Conservation (phyloP, 2,329 filamentous ascomycete species). For the Colletotrichum tabaci region DNA sequence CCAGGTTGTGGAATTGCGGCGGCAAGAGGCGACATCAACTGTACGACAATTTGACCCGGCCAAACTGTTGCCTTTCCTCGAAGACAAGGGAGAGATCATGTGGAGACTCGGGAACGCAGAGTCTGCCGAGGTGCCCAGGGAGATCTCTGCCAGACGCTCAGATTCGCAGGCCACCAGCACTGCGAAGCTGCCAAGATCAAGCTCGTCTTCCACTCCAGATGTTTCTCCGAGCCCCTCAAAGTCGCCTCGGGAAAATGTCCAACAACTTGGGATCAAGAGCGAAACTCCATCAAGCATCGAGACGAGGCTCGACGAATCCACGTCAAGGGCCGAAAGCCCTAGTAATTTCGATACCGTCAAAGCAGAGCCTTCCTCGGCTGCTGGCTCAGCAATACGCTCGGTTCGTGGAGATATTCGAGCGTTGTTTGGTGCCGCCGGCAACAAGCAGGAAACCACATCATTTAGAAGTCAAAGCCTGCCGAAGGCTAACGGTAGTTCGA, state of each 20-base stretch:
- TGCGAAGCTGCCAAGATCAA: background rate
- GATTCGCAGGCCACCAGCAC: background rate
- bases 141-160: background rate
- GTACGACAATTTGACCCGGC: constrained; percentile 26
- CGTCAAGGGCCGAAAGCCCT: background rate
- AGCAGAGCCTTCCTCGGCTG: background rate
- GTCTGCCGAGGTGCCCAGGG: background rate
- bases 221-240: background rate
- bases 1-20: constrained; percentile 5
- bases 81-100: constrained; percentile 26
- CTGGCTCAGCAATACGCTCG: background rate
- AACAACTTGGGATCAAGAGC: background rate
- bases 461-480: constrained; percentile 1
- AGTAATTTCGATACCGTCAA: background rate
- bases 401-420: background rate
- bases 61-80: constrained; percentile 32
- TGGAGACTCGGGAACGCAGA: constrained; percentile 34
- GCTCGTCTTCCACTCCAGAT: constrained; percentile 4
- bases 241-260: background rate
- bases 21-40: constrained; percentile 27
- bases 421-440: constrained; percentile 12
- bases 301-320: background rate
- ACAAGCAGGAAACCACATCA: constrained; percentile 10
- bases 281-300: background rate
- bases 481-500: constrained; percentile 1